Conservation (phyloP, 192 early-diverging fungal species). For the Paraglomus brasilianum region DNA sequence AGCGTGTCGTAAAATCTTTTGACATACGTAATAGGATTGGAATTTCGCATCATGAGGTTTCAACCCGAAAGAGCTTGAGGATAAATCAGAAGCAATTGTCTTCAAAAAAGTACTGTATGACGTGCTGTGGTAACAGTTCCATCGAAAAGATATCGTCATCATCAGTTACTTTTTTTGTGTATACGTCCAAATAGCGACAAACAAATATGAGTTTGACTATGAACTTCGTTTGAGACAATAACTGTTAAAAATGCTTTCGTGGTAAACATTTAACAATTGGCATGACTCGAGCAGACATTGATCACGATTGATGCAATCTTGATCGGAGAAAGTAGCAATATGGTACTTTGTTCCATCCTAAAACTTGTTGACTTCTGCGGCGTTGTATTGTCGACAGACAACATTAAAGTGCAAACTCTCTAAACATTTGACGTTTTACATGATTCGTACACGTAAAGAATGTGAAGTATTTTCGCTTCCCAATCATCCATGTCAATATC, state of each 20-base stretch:
- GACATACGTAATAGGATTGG: not conserved
- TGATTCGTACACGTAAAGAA: no score
- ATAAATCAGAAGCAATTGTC: no score
- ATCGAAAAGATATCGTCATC: not conserved
- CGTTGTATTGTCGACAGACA: no score
- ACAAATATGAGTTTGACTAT: slow-evolving; percentile 10
- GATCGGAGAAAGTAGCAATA: slow-evolving; percentile 1
- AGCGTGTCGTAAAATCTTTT: slow-evolving; percentile 22
- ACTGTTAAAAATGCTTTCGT: not conserved
- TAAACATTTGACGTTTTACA: no score
- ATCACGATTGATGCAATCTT: slow-evolving; percentile 25
- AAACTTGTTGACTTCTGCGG: not conserved
- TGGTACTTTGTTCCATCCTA: no score
- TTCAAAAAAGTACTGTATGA: no score
- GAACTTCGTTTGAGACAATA: slow-evolving; percentile 3
- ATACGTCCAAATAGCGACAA: slow-evolving; percentile 21
- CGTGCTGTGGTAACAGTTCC: no score
- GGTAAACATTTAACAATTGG: slow-evolving; percentile 2
- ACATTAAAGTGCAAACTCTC: no score
- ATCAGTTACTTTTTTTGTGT: not conserved
- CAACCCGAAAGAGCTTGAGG: slow-evolving; percentile 16
- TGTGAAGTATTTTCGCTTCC: no score
- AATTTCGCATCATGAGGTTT: slow-evolving; percentile 15
- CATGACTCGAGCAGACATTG: slow-evolving; percentile 24
- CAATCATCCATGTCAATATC: no score